These are phyloP conservation scores for Phytophthora cryptogea DNA, from an alignment of 352 stramenopile species.

Conservation along the genomic window DNA sequence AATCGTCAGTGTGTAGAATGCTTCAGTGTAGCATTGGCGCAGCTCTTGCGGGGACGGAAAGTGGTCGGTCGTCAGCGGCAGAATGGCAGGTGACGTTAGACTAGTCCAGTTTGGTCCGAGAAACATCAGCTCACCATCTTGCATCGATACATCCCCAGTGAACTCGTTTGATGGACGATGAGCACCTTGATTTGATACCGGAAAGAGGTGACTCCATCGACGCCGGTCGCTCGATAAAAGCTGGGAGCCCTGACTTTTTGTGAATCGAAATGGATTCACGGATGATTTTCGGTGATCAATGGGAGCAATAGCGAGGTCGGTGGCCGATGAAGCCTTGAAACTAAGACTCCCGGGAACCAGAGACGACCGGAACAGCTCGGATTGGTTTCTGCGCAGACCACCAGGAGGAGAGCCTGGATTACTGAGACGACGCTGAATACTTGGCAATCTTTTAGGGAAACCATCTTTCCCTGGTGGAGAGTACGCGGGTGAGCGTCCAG, in stretches of 20 bases:
- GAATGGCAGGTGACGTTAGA: slow-evolving; percentile 93
- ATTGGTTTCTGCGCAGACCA: slow-evolving; percentile 39
- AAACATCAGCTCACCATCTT: slow-evolving; percentile 41
- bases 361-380: slow-evolving; percentile 35
- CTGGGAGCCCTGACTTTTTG: slow-evolving; percentile 37
- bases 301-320: slow-evolving; percentile 5
- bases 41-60: slow-evolving; percentile 77
- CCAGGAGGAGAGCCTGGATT: slow-evolving; percentile 29
- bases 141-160: slow-evolving; percentile 7
- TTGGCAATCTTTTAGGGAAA: slow-evolving; percentile 10
- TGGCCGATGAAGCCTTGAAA: slow-evolving; percentile 27
- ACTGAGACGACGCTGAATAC: slow-evolving; percentile 26
- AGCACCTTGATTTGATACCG: slow-evolving; percentile 40
- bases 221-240: slow-evolving; percentile 86
- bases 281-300: slow-evolving; percentile 18
- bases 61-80: slow-evolving; percentile 91
- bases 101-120: slow-evolving; percentile 97
- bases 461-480: slow-evolving; percentile 20
- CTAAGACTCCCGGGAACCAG: slow-evolving; percentile 24
- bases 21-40: slow-evolving; percentile 66
- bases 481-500: slow-evolving; percentile 12
- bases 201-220: slow-evolving; percentile 97
- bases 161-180: slow-evolving; percentile 10
- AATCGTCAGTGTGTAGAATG: slow-evolving; percentile 83
- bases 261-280: slow-evolving; percentile 61